Base-by-base conservation (phyloP, 306 rosid genomes). In the Vicia faba region DNA sequence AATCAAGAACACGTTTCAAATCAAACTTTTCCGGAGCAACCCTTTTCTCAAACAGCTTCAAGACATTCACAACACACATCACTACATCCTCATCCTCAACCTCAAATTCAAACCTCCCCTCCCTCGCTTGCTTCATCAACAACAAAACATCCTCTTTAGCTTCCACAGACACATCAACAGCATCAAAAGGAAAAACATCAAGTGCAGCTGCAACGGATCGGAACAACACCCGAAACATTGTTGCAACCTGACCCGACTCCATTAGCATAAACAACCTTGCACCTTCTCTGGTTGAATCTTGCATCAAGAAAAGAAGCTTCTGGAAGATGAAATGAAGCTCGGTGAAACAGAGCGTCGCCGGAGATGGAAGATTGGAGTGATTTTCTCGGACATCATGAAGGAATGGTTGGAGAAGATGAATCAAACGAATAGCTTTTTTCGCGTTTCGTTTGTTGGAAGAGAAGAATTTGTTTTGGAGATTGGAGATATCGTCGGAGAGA, bases 321-420 rank as follows among this genome's bases (percentile, higher is more conserved):
- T 88, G 97, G 79, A 88, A 82, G 23, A 73, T 69, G 16, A 83
- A 39, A 68, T 89, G 90, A 71, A 93, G 90, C 83, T 89, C 95
- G 31, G 90, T 82, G 4, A 93, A 41, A 26, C 76, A 29, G 19
- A 88, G 77, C 3, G 61, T 70, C 7, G 20, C 79, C 2, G 85
- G 80, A 38, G 63, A 75, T 0, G 80, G 78, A 8, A 80, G 79
- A 39, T 41, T 74, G 54, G 76, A 29, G 2, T 20, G 10, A 4
- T 11, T 28, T 5, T 74, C 74, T 13, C 71, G 82, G 45, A 84
- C 46, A 10, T 85, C 96, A 41, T 83, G 84, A 4, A 89, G 87
- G 7, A 93, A 86, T 15, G 70, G 59, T 25, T 62, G 89, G 16
- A 89, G 82, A 44, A 82, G 64, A n/a, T 66, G 83, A 15, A 83